These are phyloP conservation scores for Lepidium sativum DNA, from an alignment of 345 rosid genomes.

Conservation along the genomic window DNA sequence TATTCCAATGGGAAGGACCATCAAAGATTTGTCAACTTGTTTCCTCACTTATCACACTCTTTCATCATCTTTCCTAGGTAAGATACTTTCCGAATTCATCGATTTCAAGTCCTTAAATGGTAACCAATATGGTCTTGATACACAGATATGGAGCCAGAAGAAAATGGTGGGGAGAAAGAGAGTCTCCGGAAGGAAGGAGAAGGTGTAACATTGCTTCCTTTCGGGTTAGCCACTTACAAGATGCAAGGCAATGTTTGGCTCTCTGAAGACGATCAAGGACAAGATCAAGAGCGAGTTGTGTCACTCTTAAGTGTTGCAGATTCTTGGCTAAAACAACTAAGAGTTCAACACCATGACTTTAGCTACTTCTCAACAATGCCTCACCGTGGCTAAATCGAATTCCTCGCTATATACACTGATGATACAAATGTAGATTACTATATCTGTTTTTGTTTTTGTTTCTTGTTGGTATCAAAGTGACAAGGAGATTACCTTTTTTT, in stretches of 20 bases:
- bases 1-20: constrained; percentile 98
- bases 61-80: constrained; percentile 95
- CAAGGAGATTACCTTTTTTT: neutral
- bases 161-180: constrained; percentile 55
- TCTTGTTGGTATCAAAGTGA: constrained; percentile 16
- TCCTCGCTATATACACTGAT: neutral
- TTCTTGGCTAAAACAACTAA: constrained; percentile 95
- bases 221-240: constrained; percentile 97
- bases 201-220: constrained; percentile 56
- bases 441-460: constrained; percentile 12
- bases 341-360: constrained; percentile 97
- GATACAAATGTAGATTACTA: neutral
- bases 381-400: constrained; percentile 46
- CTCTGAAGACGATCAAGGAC: constrained; percentile 53
- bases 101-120: neutral
- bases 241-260: constrained; percentile 97
- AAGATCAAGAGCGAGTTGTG: constrained; percentile 70
- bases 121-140: neutral
- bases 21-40: constrained; percentile 91
- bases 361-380: constrained; percentile 66
- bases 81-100: neutral
- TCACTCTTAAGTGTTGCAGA: constrained; percentile 92
- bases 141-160: constrained; percentile 69
- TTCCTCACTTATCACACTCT: constrained; percentile 96
- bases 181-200: constrained; percentile 49